These are phyloP conservation scores for Anaeromyces robustus DNA, from an alignment of 192 early-diverging fungal genomes.

Conservation along the genomic window DNA sequence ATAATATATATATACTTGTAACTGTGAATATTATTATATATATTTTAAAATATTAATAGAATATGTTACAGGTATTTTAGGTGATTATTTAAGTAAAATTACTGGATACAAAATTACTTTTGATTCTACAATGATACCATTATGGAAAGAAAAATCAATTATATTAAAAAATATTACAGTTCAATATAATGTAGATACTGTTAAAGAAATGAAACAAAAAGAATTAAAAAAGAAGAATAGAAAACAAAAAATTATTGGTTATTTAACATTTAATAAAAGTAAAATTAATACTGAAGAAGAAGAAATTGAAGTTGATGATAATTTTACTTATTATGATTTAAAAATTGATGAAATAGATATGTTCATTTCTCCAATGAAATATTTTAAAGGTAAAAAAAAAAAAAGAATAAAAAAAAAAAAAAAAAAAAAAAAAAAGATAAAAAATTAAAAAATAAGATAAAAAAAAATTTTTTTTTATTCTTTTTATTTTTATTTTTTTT, in stretches of 20 bases:
- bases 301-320: conserved; percentile 35
- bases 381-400: conserved; percentile 1
- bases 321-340: conserved; percentile 81
- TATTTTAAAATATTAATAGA: conserved; percentile 18
- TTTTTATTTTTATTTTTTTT: no score
- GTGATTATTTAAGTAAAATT: conserved; percentile 57
- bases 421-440: conserved; percentile 19
- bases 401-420: conserved; percentile 1
- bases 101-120: conserved; percentile 75
- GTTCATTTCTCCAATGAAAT: not conserved
- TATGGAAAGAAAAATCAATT: conserved; percentile 80
- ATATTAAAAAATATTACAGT: conserved; percentile 66
- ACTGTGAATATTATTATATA: not conserved
- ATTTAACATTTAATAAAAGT: not conserved
- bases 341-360: conserved; percentile 6
- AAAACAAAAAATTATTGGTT: not conserved
- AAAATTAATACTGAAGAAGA: not conserved
- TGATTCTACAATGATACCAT: conserved; percentile 80
- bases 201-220: not conserved
- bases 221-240: not conserved
- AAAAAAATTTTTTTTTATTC: not conserved
- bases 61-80: conserved; percentile 61
- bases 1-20: no score
- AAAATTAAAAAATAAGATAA: conserved; percentile 4
- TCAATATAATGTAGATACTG: conserved; percentile 13